phyloP scores from a whole-genome alignment of 345 rosid genomes.

The Citrus sinensis region DVS_A1.0 CM039165.1:25926501-25927000 shows the following conservation, averaged over 20 bases:
- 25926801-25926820: too few species aligned
- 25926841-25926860: constrained; percentile 78
- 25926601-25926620: constrained; percentile 83
- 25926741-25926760: background rate
- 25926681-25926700: background rate
- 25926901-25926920: constrained; percentile 68
- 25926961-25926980: constrained; percentile 55
- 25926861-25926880: constrained; percentile 85
- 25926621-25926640: constrained; percentile 32
- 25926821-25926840: constrained; percentile 53
- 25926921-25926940: constrained; percentile 66
- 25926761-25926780: too few species aligned
- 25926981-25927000: background rate
- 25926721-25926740: background rate
- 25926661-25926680: background rate
- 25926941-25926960: constrained; percentile 70
- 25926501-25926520: background rate
- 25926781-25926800: background rate
- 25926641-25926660: background rate
- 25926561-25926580: constrained; percentile 59
- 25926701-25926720: background rate
- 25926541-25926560: constrained; percentile 84
- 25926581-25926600: constrained; percentile 82
- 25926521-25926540: background rate
- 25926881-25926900: constrained; percentile 84